Base-by-base conservation (phyloP, 768 basidiomycete genomes). In the Lentinula aciculospora region DNA sequence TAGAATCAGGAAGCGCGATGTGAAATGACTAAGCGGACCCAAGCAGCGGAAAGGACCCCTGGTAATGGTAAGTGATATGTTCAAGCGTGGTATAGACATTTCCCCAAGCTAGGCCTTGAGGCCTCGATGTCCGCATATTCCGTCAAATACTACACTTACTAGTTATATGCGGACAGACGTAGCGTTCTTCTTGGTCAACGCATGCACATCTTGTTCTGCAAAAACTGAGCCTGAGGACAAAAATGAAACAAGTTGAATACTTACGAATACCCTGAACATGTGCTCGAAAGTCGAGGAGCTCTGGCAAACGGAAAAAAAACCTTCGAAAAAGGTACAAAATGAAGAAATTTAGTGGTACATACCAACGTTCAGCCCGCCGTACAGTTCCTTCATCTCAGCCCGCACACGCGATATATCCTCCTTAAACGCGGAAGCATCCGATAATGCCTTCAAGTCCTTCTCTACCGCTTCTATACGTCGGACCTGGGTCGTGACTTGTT, bases 211-310 rank as follows among this genome's bases (percentile, higher is more conserved):
- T 80, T 92, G 85, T 71, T 93, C 91, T 93, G 64, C 2, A 53
- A 39, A 42, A 53, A 42, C 49, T 31, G 50, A 39, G 58, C n/a
- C 45, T 37, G 7, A 44, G 8, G 27, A 49, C 19, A 23, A 1
- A 34, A 1, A 23, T 36, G n/a, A 21, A 25, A 8, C 27, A 27
- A 56, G 31, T 19, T 36, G 2, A 48, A 4, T 9, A 84, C 90
- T 76, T 68, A 92, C 91, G 89, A 62, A 94, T 86, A 19, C 91
- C 91, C 91, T 88, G 92, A 9, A 92, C 88, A 68, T 92, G 87
- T 47, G 88, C 78, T 59, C 88, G 80, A 59, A 93, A 67, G 64
- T 92, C 90, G 60, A 93, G 76, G 67, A 91, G 86, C 76, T 93
- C 91, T 91, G 65, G 19, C 15, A 39, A 21, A 15, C 1, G 17